Conservation (phyloP, 2,329 filamentous ascomycete species). For the Fusarium miscanthi region DNA sequence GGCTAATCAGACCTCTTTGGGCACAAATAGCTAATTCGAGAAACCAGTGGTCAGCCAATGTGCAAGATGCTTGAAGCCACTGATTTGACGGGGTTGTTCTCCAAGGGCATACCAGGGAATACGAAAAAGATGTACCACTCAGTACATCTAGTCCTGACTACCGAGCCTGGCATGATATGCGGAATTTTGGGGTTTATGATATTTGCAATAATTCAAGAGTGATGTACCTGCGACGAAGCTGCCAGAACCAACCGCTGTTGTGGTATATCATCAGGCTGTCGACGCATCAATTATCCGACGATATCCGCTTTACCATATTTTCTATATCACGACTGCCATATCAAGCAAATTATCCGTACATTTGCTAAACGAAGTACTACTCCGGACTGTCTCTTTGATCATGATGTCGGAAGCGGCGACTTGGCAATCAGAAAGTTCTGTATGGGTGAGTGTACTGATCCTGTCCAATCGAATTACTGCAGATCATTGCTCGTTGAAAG, state of each 20-base stretch:
- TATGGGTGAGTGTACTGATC: background rate
- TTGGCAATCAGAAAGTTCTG: background rate
- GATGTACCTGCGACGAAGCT: background rate
- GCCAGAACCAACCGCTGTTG: background rate
- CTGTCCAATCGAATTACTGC: conserved; percentile 5
- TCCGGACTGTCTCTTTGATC: background rate
- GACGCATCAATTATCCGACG: background rate
- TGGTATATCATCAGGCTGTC: background rate
- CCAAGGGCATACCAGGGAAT: background rate
- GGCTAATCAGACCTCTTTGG: background rate
- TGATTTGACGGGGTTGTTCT: background rate
- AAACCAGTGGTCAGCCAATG: background rate
- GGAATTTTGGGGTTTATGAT: background rate
- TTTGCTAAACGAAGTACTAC: background rate
- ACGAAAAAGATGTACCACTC: background rate
- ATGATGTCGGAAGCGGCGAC: background rate
- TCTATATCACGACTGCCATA: background rate
- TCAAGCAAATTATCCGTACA: background rate
- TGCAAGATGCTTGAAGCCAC: background rate
- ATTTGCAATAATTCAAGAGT: background rate
- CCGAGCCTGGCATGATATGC: background rate
- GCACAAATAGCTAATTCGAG: background rate
- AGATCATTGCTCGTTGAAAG: conserved; percentile 13
- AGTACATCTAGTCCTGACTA: background rate
- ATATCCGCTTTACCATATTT: background rate